Base-by-base conservation (phyloP, 441 rosid genomes). In the Macaranga tanarius region DNA sequence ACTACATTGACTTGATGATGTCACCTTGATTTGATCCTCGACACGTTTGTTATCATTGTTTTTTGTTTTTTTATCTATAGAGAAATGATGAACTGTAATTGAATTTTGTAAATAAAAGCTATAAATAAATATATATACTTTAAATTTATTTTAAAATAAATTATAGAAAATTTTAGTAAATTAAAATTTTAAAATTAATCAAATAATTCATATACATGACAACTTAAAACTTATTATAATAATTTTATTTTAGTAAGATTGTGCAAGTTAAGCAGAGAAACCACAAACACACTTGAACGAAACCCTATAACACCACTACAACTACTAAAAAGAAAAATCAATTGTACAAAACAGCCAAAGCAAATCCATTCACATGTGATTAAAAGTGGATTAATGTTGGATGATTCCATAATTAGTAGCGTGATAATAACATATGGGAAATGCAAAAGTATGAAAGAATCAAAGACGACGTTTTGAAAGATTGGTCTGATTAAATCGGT, bases 381-480 rank as follows among this genome's bases (percentile, higher is more conserved):
- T 75, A 81, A 79, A 78, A 48, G 67, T 16, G 77, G 82, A 71
- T 79, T 79, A 59, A 58, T 79, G 72, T 45, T n/a, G 8, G 79
- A 81, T 6, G 79, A 76, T 72, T 79, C 38, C 38, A 34, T 34
- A 34, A 7, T 34, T 34, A 4, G 6, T 34, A 34, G 38, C 38
- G 76, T 82, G 81, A 74, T 79, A 71, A 67, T 38, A 28, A 20
- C 82, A n/a, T 84, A 84, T 72, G 82, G 80, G 52, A 81, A 70
- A 50, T 76, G 85, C 68, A 71, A 65, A 50, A 42, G 42, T 25
- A 55, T 67, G n/a, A 72, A 71, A 58, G 76, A 79, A 55, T 77
- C 80, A 17, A 74, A 58, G 65, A 76, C 38, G 74, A 28, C 77
- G 34, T 79, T 77, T 48, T 57, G 65, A 74, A 80, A 77, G 47